phyloP scores from a whole-genome alignment of 257 asterid genomes.

The Rhazya stricta region DNA sequence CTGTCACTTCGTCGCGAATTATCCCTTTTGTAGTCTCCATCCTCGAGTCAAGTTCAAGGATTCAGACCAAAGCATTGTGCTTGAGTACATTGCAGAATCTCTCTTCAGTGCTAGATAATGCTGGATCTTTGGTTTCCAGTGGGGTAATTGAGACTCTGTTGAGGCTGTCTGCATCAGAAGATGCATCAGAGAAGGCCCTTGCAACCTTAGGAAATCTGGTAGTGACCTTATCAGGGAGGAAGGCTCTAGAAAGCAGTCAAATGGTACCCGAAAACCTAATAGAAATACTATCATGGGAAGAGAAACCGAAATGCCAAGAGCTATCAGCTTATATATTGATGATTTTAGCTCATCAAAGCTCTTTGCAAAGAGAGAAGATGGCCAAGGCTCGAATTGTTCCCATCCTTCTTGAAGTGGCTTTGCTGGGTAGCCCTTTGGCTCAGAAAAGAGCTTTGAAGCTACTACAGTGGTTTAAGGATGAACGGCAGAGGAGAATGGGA shows the following conservation, averaged over 20 bases:
- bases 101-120: slow-evolving; percentile 54
- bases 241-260: slow-evolving; percentile 47
- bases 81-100: slow-evolving; percentile 51
- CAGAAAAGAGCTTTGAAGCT: slow-evolving; percentile 78
- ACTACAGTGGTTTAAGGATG: slow-evolving; percentile 87
- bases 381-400: slow-evolving; percentile 71
- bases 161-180: slow-evolving; percentile 33
- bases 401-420: slow-evolving; percentile 75
- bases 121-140: slow-evolving; percentile 27
- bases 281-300: slow-evolving; percentile 79
- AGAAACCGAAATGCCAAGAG: slow-evolving; percentile 68
- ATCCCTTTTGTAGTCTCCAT: slow-evolving; percentile 39
- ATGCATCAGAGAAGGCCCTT: slow-evolving; percentile 66
- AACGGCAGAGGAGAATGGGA: slow-evolving; percentile 57
- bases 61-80: slow-evolving; percentile 43
- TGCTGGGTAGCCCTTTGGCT: slow-evolving; percentile 75
- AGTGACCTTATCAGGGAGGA: slow-evolving; percentile 56
- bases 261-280: slow-evolving; percentile 59
- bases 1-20: slow-evolving; percentile 42
- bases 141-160: slow-evolving; percentile 38
- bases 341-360: slow-evolving; percentile 84
- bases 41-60: slow-evolving; percentile 44
- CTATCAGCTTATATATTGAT: slow-evolving; percentile 62
- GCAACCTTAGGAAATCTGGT: slow-evolving; percentile 59
- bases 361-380: slow-evolving; percentile 71